Evolutionary conservation across 148 eudicot genomes (phyloP).

Genomic region (Vaccinium corymbosum): DNA sequence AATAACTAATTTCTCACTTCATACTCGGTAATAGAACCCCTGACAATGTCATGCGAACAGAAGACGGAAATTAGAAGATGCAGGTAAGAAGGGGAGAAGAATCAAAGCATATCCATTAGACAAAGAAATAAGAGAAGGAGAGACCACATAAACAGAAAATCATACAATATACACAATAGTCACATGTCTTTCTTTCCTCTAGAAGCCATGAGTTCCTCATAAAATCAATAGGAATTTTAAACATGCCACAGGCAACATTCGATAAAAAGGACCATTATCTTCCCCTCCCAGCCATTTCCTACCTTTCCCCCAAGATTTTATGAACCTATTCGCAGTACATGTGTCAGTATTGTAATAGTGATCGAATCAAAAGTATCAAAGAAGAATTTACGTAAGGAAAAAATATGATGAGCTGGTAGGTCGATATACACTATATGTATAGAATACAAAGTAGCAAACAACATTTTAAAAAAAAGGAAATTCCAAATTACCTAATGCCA

Average conservation of each 20-base stretch:
- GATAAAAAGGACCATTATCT: background rate
- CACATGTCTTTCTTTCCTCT: background rate
- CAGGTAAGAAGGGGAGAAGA: background rate
- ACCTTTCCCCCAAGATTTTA: background rate
- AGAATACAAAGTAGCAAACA: background rate
- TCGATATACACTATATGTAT: background rate
- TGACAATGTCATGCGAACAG: background rate
- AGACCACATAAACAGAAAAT: background rate
- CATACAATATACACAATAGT: background rate
- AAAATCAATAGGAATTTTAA: background rate
- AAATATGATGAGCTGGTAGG: background rate
- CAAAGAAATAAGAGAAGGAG: background rate
- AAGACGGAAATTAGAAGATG: background rate
- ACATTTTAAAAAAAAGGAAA: background rate
- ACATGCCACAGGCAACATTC: background rate
- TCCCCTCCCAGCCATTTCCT: background rate
- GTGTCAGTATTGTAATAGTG: background rate
- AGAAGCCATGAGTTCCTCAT: background rate
- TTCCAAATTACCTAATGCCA: slow-evolving; percentile 77
- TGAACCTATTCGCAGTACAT: background rate
- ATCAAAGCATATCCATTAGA: background rate
- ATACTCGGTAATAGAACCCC: background rate
- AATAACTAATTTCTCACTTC: background rate
- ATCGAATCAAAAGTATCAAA: background rate
- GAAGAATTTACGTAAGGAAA: background rate